A percentile compares a stretch with the other conserved stretches of the same genome.
Conservation (phyloP, 179 eudicot genomes). For the Beta corolliflora region DNA sequence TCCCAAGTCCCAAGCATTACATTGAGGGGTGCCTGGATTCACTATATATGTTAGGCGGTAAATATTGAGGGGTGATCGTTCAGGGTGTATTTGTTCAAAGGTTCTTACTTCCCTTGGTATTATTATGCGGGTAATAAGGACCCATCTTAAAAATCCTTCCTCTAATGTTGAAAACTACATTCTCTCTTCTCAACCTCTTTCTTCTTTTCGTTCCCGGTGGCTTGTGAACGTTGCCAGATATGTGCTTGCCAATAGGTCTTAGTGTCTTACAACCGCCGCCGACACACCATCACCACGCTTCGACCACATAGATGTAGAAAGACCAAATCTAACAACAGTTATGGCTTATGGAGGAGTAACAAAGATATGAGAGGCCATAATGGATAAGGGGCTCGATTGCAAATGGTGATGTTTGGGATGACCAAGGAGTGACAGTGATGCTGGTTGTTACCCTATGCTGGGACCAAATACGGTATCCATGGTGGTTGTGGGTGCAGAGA, state of each 20-base stretch:
- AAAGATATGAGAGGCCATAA: not conserved
- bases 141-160: not conserved
- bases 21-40: too few species aligned
- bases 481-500: not conserved
- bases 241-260: not conserved
- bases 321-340: not conserved
- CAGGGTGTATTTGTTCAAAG: too few species aligned
- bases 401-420: not conserved
- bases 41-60: too few species aligned
- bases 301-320: not conserved
- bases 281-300: not conserved
- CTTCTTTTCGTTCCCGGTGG: not conserved
- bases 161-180: not conserved
- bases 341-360: not conserved
- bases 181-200: not conserved
- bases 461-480: not conserved
- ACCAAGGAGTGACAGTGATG: not conserved
- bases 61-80: too few species aligned
- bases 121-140: not conserved
- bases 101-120: not conserved
- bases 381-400: not conserved
- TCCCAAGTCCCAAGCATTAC: too few species aligned
- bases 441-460: not conserved
- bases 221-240: not conserved
- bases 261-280: not conserved